Conservation (phyloP, 2,329 filamentous ascomycete species). For the Nannizzia gypsea region DNA sequence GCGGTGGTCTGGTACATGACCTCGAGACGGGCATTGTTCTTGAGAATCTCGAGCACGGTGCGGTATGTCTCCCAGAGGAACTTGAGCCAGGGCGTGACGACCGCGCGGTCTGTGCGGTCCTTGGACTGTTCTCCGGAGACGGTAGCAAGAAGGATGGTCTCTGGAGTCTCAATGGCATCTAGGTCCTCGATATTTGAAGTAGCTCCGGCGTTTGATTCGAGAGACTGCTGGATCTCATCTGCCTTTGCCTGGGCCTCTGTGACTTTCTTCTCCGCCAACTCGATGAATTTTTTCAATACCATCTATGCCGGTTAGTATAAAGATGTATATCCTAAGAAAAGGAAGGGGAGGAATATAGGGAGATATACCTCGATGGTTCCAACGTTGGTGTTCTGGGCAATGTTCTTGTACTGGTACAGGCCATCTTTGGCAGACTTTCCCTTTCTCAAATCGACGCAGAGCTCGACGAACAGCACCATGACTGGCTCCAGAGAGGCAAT, state of each 20-base stretch:
- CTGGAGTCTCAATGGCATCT: conserved; percentile 92
- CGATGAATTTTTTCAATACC: conserved; percentile 95
- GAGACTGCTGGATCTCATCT: conserved; percentile 79
- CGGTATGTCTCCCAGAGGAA: conserved; percentile 99
- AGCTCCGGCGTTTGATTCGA: conserved; percentile 57
- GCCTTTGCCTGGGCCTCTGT: conserved; percentile 91
- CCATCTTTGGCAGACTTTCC: conserved; percentile 98
- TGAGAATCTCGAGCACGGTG: conserved; percentile 93
- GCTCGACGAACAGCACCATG: conserved; percentile 93
- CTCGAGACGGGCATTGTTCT: conserved; percentile 96
- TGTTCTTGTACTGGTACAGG: conserved; percentile 99
- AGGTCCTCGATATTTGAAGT: conserved; percentile 80
- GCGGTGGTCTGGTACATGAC: conserved; percentile 97
- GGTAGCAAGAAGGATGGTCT: conserved; percentile 93
- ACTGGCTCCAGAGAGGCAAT: conserved; percentile 95
- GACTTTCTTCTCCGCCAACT: conserved; percentile 91
- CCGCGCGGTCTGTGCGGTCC: conserved; percentile 92
- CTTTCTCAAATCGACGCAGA: conserved; percentile 94
- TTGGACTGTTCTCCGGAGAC: conserved; percentile 96
- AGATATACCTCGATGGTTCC: conserved; percentile 79
- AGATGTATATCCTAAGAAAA: not conserved
- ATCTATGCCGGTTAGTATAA: conserved; percentile 39
- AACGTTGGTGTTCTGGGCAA: conserved; percentile 97
- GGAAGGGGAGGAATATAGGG: conserved; percentile 13
- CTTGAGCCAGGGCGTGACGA: conserved; percentile 98